Conservation (phyloP, 148 eudicot genomes). For the Dianthus caryophyllus region DNA sequence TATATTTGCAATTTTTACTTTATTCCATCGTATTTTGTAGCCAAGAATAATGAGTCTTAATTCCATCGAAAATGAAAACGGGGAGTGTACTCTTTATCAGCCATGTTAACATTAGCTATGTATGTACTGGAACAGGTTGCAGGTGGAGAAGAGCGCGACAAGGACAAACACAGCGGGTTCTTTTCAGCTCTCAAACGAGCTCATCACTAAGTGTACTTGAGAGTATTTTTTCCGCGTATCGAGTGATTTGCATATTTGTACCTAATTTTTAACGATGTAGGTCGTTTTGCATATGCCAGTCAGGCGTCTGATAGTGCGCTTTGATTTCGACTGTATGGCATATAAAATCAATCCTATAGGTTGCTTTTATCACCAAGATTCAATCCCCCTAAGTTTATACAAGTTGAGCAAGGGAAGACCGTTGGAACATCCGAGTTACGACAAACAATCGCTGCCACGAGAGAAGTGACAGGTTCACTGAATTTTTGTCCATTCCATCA, state of each 20-base stretch:
- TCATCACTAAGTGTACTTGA: slow-evolving; percentile 45
- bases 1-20: no score
- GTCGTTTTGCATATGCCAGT: slow-evolving; percentile 19
- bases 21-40: neutral
- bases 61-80: neutral
- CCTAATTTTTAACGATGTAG: slow-evolving; percentile 30
- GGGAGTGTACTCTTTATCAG: neutral
- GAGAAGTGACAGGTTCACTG: slow-evolving; percentile 23
- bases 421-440: slow-evolving; percentile 13
- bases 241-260: slow-evolving; percentile 22
- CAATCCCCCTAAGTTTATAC: slow-evolving; percentile 2
- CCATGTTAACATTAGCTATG: slow-evolving; percentile 8
- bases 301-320: slow-evolving; percentile 32
- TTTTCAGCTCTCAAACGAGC: slow-evolving; percentile 77
- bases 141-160: slow-evolving; percentile 61
- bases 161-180: slow-evolving; percentile 79
- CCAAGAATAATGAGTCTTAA: neutral
- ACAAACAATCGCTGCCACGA: slow-evolving; percentile 18
- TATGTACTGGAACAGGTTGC: slow-evolving; percentile 52
- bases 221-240: slow-evolving; percentile 12
- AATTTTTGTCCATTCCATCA: neutral
- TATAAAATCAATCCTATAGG: slow-evolving; percentile 12
- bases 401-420: slow-evolving; percentile 4
- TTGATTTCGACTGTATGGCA: slow-evolving; percentile 23
- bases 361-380: slow-evolving; percentile 23